Evolutionary conservation across 352 stramenopile species (phyloP).

Genomic region (Phytopythium kandeliae): DNA sequence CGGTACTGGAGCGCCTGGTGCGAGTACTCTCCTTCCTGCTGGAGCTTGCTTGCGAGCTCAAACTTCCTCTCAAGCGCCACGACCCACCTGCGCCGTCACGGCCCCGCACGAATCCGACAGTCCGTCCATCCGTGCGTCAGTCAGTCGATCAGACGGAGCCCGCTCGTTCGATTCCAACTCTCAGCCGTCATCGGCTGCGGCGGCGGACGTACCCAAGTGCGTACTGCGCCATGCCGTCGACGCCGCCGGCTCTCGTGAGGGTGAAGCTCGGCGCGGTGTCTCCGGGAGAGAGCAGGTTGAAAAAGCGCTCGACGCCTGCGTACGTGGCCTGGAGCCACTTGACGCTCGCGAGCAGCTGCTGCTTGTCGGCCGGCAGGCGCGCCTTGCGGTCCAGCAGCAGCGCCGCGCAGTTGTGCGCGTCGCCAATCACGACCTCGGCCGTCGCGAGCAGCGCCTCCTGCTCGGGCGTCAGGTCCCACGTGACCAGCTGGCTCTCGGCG

Average conservation of each 20-base stretch:
- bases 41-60: conserved; percentile 32
- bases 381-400: conserved; percentile 27
- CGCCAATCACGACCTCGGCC: conserved; percentile 37
- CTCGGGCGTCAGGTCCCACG: conserved; percentile 21
- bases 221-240: conserved; percentile 64
- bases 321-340: conserved; percentile 63
- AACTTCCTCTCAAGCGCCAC: conserved; percentile 62
- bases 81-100: conserved; percentile 43
- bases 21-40: conserved; percentile 32
- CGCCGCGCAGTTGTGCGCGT: conserved; percentile 35
- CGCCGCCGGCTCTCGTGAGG: conserved; percentile 50
- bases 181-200: too few relatives aligned
- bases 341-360: conserved; percentile 32
- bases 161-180: too few relatives aligned
- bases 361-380: conserved; percentile 13
- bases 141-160: too few relatives aligned
- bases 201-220: conserved; percentile 41
- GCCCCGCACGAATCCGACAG: too few relatives aligned
- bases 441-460: conserved; percentile 27
- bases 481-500: conserved; percentile 6
- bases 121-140: too few relatives aligned
- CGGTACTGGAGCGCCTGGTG: conserved; percentile 34
- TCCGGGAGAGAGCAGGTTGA: conserved; percentile 15
- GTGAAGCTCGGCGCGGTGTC: conserved; percentile 19
- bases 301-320: conserved; percentile 50